Conservation (phyloP, 306 rosid species). For the Lathyrus tuberosus region DNA sequence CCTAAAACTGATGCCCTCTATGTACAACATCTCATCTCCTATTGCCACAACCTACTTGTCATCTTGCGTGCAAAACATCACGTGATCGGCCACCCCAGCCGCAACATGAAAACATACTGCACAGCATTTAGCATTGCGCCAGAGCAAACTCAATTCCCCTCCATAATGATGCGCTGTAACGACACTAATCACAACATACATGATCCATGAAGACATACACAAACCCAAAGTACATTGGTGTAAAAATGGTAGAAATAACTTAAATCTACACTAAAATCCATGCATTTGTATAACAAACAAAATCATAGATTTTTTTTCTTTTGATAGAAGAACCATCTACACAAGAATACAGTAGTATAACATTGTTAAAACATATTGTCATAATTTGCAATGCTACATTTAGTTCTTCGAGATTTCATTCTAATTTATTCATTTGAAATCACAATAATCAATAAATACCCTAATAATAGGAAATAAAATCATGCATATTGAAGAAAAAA, state of each 20-base stretch:
- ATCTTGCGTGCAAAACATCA: background rate
- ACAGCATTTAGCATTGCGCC: background rate
- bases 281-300: background rate
- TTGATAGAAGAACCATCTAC: background rate
- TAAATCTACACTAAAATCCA: background rate
- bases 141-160: background rate
- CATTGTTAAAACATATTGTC: background rate
- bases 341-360: no score
- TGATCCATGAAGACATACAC: background rate
- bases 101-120: background rate
- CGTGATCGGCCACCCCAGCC: background rate
- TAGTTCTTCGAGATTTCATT: conserved; percentile 3
- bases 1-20: background rate
- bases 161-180: background rate
- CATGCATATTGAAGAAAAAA: background rate
- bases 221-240: background rate
- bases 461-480: background rate
- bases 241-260: background rate
- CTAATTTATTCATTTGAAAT: background rate
- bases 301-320: background rate
- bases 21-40: background rate
- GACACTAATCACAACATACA: background rate
- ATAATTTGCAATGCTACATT: conserved; percentile 1
- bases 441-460: background rate
- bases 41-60: background rate